phyloP scores from a whole-genome alignment of 768 basidiomycete genomes.

The Podaxis sp. region DNA sequence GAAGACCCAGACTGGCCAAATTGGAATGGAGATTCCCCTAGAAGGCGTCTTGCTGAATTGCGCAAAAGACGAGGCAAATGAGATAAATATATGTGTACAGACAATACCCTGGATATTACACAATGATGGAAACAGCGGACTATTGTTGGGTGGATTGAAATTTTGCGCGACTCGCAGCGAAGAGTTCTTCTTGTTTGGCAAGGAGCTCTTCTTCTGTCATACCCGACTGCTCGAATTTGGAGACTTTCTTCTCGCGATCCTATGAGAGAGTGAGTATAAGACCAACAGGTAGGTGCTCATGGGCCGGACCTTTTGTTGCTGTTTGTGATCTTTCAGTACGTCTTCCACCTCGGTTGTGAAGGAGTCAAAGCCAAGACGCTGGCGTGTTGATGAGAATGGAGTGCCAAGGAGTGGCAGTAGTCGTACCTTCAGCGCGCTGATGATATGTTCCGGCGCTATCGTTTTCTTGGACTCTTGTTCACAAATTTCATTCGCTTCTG shows the following conservation, averaged over 20 bases:
- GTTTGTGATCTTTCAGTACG: slow-evolving; percentile 94
- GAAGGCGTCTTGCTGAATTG: slow-evolving; percentile 50
- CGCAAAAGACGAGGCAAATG: slow-evolving; percentile 32
- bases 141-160: slow-evolving; percentile 62
- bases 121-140: slow-evolving; percentile 26
- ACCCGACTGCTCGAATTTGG: slow-evolving; percentile 84
- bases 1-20: slow-evolving; percentile 21
- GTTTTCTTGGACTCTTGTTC: slow-evolving; percentile 99
- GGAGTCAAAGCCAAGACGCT: slow-evolving; percentile 91
- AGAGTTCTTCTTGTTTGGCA: slow-evolving; percentile 84
- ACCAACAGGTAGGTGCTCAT: not conserved
- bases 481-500: slow-evolving; percentile 97
- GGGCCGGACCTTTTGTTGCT: slow-evolving; percentile 78
- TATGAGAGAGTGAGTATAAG: slow-evolving; percentile 25
- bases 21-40: slow-evolving; percentile 75
- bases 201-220: slow-evolving; percentile 88
- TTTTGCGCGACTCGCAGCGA: slow-evolving; percentile 86
- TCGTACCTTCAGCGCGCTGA: slow-evolving; percentile 81
- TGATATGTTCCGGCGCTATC: slow-evolving; percentile 96
- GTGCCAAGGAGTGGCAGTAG: not conserved
- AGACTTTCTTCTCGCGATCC: slow-evolving; percentile 91
- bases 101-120: slow-evolving; percentile 25
- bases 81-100: slow-evolving; percentile 32
- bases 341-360: slow-evolving; percentile 90
- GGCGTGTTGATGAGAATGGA: slow-evolving; percentile 9